phyloP scores from a whole-genome alignment of 805 yeast genomes.

The Metschnikowia shivogae region DNA sequence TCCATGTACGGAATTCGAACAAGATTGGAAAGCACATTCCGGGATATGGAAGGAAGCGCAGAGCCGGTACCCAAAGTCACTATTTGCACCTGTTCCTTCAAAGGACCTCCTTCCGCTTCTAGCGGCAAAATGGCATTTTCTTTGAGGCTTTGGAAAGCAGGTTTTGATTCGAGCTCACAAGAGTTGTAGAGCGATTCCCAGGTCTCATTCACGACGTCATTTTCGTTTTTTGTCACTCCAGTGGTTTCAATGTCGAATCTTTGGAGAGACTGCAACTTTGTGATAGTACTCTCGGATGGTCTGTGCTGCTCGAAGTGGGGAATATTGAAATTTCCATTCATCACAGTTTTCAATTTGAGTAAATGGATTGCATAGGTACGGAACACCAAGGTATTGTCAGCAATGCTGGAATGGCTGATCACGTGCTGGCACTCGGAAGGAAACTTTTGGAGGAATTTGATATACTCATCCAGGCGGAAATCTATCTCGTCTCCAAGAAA shows the following conservation, averaged over 20 bases:
- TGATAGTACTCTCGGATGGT: constrained; percentile 10
- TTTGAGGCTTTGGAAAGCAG: constrained; percentile 14
- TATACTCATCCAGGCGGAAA: constrained; percentile 38
- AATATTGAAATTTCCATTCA: constrained; percentile 42
- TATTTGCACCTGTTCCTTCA: constrained; percentile 57
- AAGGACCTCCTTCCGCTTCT: constrained; percentile 14
- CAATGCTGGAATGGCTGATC: constrained; percentile 65
- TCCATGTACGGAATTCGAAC: constrained; percentile 60
- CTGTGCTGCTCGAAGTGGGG: constrained; percentile 25
- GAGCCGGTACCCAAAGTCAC: constrained; percentile 90
- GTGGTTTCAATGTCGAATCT: constrained; percentile 22
- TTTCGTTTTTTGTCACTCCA: constrained; percentile 22
- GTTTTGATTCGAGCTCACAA: constrained; percentile 18
- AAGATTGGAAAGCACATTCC: constrained; percentile 82
- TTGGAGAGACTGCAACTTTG: constrained; percentile 32
- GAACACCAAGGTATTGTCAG: constrained; percentile 59
- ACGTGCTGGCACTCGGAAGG: constrained; percentile 53
- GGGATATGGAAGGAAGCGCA: constrained; percentile 76
- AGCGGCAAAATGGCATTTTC: constrained; percentile 16
- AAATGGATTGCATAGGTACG: constrained; percentile 50
- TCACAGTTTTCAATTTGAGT: constrained; percentile 54
- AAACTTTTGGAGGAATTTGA: constrained; percentile 50
- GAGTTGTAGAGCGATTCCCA: constrained; percentile 29
- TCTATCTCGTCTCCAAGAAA: constrained; percentile 64
- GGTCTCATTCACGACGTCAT: constrained; percentile 12